Percentiles rank a stretch among this genome's conserved stretches.
Conservation (phyloP, 2,329 filamentous ascomycete genomes). For the Fusarium pseudograminearum region DNA sequence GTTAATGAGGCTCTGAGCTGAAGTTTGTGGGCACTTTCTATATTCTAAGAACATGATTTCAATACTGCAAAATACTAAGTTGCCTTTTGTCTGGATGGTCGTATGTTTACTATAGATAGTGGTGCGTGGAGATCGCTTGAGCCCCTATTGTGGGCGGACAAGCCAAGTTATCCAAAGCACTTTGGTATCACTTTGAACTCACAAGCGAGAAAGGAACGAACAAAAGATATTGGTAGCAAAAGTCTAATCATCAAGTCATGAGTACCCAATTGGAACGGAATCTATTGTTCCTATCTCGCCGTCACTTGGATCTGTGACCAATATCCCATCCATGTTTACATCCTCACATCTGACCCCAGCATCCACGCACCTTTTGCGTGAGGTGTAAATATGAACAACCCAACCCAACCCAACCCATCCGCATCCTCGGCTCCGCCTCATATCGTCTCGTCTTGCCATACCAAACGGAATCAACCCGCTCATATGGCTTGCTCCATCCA, state of each 20-base stretch:
- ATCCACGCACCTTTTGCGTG: slow-evolving; percentile 35
- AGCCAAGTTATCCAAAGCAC: not conserved
- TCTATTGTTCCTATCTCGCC: slow-evolving; percentile 47
- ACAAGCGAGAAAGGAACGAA: not conserved
- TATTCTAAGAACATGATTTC: not conserved
- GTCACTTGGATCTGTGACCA: slow-evolving; percentile 41
- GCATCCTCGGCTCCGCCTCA: slow-evolving; percentile 17
- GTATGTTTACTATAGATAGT: not conserved
- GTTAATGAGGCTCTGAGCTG: slow-evolving; percentile 2
- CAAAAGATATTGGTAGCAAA: not conserved
- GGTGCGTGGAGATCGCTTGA: not conserved
- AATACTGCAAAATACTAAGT: not conserved
- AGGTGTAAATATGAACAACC: slow-evolving; percentile 13
- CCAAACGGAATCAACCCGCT: slow-evolving; percentile 38
- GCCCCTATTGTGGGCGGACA: not conserved
- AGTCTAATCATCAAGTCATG: slow-evolving; percentile 21
- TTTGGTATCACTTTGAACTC: not conserved
- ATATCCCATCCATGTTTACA: slow-evolving; percentile 41
- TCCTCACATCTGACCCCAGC: slow-evolving; percentile 44
- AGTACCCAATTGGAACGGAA: slow-evolving; percentile 47
- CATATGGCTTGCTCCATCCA: slow-evolving; percentile 46
- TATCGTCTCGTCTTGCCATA: slow-evolving; percentile 13
- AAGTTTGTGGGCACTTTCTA: not conserved
- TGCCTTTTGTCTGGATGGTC: not conserved
- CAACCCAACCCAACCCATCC: slow-evolving; percentile 7